A percentile compares a stretch with the other conserved stretches of the same genome.
phyloP scores from a whole-genome alignment of 441 rosid species.

The Bruguiera hainesii region DNA sequence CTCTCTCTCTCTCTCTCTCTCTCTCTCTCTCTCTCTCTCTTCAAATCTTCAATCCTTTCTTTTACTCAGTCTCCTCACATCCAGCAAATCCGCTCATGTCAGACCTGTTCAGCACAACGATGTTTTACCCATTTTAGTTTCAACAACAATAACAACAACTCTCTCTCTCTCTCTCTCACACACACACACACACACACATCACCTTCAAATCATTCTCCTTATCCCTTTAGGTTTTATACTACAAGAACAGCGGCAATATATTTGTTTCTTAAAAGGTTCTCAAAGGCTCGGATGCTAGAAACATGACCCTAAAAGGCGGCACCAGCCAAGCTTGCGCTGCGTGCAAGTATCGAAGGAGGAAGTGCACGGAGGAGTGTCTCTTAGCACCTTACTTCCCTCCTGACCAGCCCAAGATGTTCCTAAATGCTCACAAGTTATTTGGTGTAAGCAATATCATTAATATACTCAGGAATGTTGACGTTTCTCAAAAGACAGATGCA shows the following conservation, averaged over 20 bases:
- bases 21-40: neutral
- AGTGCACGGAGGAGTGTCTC: conserved; percentile 61
- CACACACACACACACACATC: neutral
- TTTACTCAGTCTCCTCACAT: conserved; percentile 40
- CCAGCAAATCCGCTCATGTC: conserved; percentile 49
- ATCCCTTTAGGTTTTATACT: neutral
- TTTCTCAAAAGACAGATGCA: conserved; percentile 49
- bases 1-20: neutral
- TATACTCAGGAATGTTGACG: conserved; percentile 46
- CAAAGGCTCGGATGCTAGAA: conserved; percentile 24
- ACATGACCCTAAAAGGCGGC: conserved; percentile 85
- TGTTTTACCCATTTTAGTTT: conserved; percentile 31
- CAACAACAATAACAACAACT: conserved; percentile 10
- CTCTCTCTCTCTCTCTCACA: conserved; percentile 1
- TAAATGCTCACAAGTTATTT: conserved; percentile 70
- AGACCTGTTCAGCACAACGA: conserved; percentile 40
- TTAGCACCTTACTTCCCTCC: conserved; percentile 79
- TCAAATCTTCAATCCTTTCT: conserved; percentile 9
- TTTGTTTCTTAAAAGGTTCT: neutral
- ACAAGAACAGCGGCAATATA: neutral
- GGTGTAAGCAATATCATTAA: conserved; percentile 76
- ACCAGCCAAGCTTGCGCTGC: conserved; percentile 87
- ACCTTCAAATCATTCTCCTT: neutral
- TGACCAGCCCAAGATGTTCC: conserved; percentile 63
- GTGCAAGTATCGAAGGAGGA: conserved; percentile 83